These are phyloP conservation scores for Aspergillus kassunensis DNA, from an alignment of 495 filamentous ascomycete species.

Conservation along the genomic window DNA sequence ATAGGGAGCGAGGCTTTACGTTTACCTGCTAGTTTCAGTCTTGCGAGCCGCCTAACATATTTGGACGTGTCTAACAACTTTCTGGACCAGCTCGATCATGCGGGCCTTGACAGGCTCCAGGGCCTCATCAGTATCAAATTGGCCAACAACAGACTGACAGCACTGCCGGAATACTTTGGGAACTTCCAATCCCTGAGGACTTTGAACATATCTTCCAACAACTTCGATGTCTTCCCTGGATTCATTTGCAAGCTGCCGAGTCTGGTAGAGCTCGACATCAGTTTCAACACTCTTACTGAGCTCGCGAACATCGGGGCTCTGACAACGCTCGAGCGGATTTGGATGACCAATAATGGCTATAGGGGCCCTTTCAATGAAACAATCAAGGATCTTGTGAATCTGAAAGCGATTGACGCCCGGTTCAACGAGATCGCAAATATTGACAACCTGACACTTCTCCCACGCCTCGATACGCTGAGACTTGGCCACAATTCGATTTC, in stretches of 20 bases:
- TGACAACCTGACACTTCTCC: conserved; percentile 75
- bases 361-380: conserved; percentile 65
- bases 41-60: conserved; percentile 76
- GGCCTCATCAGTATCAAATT: conserved; percentile 87
- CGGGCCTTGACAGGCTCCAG: conserved; percentile 63
- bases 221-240: conserved; percentile 74
- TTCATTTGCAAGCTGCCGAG: conserved; percentile 78
- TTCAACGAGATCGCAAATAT: conserved; percentile 87
- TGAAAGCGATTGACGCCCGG: conserved; percentile 89
- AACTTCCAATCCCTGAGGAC: conserved; percentile 71
- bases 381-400: conserved; percentile 64
- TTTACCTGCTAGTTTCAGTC: conserved; percentile 78
- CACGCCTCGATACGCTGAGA: conserved; percentile 78
- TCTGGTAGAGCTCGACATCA: conserved; percentile 90
- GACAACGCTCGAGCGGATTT: conserved; percentile 76
- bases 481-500: conserved; percentile 90
- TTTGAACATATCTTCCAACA: conserved; percentile 89
- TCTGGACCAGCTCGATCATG: conserved; percentile 79
- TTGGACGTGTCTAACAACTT: conserved; percentile 94
- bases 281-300: conserved; percentile 83
- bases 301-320: conserved; percentile 79
- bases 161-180: conserved; percentile 75
- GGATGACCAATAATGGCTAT: conserved; percentile 92
- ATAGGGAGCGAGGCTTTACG: conserved; percentile 85
- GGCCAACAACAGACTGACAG: conserved; percentile 82